phyloP scores from a whole-genome alignment of 2,329 filamentous ascomycete genomes.

The Clathrospora elynae region DNA sequence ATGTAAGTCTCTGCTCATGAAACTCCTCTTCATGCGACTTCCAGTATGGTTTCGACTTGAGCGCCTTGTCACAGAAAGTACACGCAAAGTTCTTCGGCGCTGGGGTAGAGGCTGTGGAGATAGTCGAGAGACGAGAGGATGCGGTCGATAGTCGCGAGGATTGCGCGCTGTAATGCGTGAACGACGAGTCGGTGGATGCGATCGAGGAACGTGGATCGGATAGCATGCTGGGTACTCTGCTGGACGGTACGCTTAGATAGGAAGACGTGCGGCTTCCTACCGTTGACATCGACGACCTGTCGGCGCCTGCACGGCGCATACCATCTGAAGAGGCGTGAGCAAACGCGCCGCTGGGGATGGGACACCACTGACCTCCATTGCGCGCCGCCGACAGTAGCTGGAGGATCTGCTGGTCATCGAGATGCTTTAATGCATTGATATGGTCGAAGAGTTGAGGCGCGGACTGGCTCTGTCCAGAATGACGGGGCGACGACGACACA shows the following conservation, averaged over 20 bases:
- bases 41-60: slow-evolving; percentile 72
- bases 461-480: slow-evolving; percentile 41
- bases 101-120: slow-evolving; percentile 40
- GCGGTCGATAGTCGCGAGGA: slow-evolving; percentile 47
- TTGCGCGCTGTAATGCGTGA: slow-evolving; percentile 46
- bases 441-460: slow-evolving; percentile 47
- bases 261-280: slow-evolving; percentile 45
- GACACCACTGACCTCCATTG: slow-evolving; percentile 43
- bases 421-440: slow-evolving; percentile 49
- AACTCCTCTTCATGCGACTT: slow-evolving; percentile 72
- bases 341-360: slow-evolving; percentile 15
- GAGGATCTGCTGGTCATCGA: slow-evolving; percentile 49
- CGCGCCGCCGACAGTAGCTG: slow-evolving; percentile 46
- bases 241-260: slow-evolving; percentile 47
- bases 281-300: slow-evolving; percentile 46
- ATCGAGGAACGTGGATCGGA: slow-evolving; percentile 47
- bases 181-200: slow-evolving; percentile 47
- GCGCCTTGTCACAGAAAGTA: slow-evolving; percentile 64
- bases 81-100: slow-evolving; percentile 51
- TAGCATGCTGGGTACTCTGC: slow-evolving; percentile 46
- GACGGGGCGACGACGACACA: slow-evolving; percentile 44
- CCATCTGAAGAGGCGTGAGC: slow-evolving; percentile 40
- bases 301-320: slow-evolving; percentile 41
- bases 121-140: slow-evolving; percentile 45
- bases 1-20: slow-evolving; percentile 70